Percentiles rank a stretch among this genome's conserved stretches.
These are phyloP conservation scores for Clathrus columnatus DNA, from an alignment of 768 basidiomycete genomes.

Conservation along the genomic window DNA sequence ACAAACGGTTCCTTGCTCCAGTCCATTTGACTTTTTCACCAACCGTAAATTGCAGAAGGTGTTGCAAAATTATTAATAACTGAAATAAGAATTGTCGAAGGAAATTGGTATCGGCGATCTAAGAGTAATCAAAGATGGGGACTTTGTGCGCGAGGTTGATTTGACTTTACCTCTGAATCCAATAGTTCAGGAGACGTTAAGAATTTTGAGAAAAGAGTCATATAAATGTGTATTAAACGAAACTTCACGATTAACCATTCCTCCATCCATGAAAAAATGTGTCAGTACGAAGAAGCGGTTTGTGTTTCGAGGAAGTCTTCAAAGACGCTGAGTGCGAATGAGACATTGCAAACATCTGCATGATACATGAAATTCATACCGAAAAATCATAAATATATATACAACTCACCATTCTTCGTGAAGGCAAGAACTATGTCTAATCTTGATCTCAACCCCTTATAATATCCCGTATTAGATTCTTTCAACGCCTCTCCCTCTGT, in stretches of 20 bases:
- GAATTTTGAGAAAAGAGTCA: slow-evolving; percentile 81
- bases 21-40: slow-evolving; percentile 51
- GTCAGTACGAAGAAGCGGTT: slow-evolving; percentile 76
- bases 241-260: slow-evolving; percentile 47
- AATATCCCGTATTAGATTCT: slow-evolving; percentile 45
- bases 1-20: slow-evolving; percentile 60
- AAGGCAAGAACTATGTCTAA: slow-evolving; percentile 71
- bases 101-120: slow-evolving; percentile 89
- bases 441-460: slow-evolving; percentile 46
- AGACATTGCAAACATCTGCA: slow-evolving; percentile 68
- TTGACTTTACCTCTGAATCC: slow-evolving; percentile 63
- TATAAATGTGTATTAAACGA: slow-evolving; percentile 65
- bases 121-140: slow-evolving; percentile 10
- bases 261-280: slow-evolving; percentile 87
- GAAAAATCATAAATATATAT: not conserved
- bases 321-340: slow-evolving; percentile 63
- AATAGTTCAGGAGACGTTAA: slow-evolving; percentile 80
- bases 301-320: slow-evolving; percentile 82
- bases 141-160: not conserved
- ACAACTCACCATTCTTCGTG: slow-evolving; percentile 59
- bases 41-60: slow-evolving; percentile 69
- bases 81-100: slow-evolving; percentile 91
- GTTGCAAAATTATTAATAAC: slow-evolving; percentile 64
- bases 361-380: slow-evolving; percentile 20
- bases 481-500: slow-evolving; percentile 62